phyloP scores from a whole-genome alignment of 2,329 filamentous ascomycete species.

The Lithohypha guttulata region DNA sequence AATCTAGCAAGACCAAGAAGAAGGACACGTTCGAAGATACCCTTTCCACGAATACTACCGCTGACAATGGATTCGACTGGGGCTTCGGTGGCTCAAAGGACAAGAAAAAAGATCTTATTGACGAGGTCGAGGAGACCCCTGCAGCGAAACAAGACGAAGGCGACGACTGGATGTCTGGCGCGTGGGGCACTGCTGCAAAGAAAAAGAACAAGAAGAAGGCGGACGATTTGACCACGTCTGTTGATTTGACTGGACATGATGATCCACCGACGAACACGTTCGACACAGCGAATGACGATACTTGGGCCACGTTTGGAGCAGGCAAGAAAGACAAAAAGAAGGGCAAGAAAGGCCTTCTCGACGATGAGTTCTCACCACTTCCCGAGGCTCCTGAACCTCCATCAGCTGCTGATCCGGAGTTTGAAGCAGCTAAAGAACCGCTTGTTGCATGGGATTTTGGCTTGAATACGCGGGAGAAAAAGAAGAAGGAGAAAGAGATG shows the following conservation, averaged over 20 bases:
- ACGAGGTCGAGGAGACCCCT: slow-evolving; percentile 23
- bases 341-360: slow-evolving; percentile 16
- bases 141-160: slow-evolving; percentile 26
- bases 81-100: slow-evolving; percentile 34
- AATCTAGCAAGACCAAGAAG: slow-evolving; percentile 27
- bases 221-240: slow-evolving; percentile 22
- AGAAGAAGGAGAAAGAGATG: slow-evolving; percentile 23
- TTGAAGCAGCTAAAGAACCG: slow-evolving; percentile 10
- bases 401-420: slow-evolving; percentile 21
- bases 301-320: slow-evolving; percentile 22
- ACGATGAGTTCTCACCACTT: slow-evolving; percentile 15
- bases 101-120: slow-evolving; percentile 27
- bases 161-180: slow-evolving; percentile 27
- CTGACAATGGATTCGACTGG: slow-evolving; percentile 17
- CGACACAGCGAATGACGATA: slow-evolving; percentile 21
- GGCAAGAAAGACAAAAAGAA: slow-evolving; percentile 22
- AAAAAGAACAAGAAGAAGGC: slow-evolving; percentile 34
- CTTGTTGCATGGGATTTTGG: slow-evolving; percentile 24
- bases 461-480: slow-evolving; percentile 25
- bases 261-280: slow-evolving; percentile 16
- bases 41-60: slow-evolving; percentile 4
- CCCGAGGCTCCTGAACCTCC: slow-evolving; percentile 16
- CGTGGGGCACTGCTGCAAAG: slow-evolving; percentile 25
- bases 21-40: slow-evolving; percentile 19
- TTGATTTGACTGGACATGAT: slow-evolving; percentile 20